These are phyloP conservation scores for Kwoniella shivajii DNA, from an alignment of 1,284 basidiomycete species.

Conservation along the genomic window DNA sequence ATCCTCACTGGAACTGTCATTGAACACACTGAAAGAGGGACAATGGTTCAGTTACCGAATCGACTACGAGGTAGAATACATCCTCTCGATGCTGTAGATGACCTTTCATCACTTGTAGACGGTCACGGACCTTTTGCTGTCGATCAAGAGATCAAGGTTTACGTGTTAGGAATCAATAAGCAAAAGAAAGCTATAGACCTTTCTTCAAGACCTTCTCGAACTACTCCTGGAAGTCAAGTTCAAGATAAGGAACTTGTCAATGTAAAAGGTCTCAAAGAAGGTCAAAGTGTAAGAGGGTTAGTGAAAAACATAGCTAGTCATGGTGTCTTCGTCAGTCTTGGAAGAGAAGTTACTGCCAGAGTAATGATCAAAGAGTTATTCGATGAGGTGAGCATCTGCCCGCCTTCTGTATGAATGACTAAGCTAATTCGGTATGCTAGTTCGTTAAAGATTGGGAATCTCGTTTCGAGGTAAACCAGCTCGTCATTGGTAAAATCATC, in stretches of 20 bases:
- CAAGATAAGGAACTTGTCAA: conserved; percentile 70
- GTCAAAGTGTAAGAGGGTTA: conserved; percentile 78
- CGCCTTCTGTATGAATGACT: background rate
- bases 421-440: conserved; percentile 54
- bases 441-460: conserved; percentile 94
- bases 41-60: conserved; percentile 71
- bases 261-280: conserved; percentile 69
- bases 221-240: conserved; percentile 58
- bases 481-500: conserved; percentile 82
- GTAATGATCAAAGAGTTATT: conserved; percentile 93
- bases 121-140: conserved; percentile 63
- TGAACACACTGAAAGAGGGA: conserved; percentile 65
- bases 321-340: conserved; percentile 88
- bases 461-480: conserved; percentile 75
- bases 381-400: conserved; percentile 67
- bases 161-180: conserved; percentile 68
- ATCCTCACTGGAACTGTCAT: conserved; percentile 75
- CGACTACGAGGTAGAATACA: conserved; percentile 73
- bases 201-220: conserved; percentile 73
- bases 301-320: conserved; percentile 78
- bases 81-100: conserved; percentile 77
- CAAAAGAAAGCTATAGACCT: conserved; percentile 70
- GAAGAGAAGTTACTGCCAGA: conserved; percentile 78
- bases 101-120: conserved; percentile 60
- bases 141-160: conserved; percentile 69